Conservation (phyloP, 2,329 filamentous ascomycete genomes). For the Ilyonectria destructans region DNA sequence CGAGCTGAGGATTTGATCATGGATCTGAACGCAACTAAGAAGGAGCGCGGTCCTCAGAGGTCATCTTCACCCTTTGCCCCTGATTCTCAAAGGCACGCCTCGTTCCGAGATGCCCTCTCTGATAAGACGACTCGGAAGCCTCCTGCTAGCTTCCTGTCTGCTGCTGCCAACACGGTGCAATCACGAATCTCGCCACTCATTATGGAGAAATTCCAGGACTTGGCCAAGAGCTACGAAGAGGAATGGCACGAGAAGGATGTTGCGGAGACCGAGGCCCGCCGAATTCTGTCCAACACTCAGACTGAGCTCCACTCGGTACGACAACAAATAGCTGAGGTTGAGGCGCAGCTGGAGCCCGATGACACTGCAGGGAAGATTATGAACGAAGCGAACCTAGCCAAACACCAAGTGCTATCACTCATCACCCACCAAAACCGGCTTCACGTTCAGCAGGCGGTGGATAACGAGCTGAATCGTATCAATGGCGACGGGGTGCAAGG, state of each 20-base stretch:
- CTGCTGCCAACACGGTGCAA: constrained; percentile 79
- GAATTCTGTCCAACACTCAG: constrained; percentile 77
- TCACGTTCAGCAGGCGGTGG: constrained; percentile 67
- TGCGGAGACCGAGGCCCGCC: constrained; percentile 77
- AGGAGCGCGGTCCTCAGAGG: constrained; percentile 78
- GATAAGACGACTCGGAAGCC: constrained; percentile 62
- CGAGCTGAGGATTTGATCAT: constrained; percentile 90
- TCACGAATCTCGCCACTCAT: constrained; percentile 79
- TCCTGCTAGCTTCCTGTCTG: constrained; percentile 68
- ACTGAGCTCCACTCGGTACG: constrained; percentile 76
- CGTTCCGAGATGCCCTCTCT: constrained; percentile 66
- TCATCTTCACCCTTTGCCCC: constrained; percentile 83
- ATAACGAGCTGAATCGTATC: constrained; percentile 65
- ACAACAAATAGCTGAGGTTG: constrained; percentile 73
- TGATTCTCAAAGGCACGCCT: constrained; percentile 72
- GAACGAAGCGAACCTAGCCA: constrained; percentile 66
- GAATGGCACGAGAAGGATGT: constrained; percentile 83
- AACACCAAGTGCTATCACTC: constrained; percentile 66
- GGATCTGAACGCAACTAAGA: constrained; percentile 78
- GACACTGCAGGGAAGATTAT: constrained; percentile 67
- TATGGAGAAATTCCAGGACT: constrained; percentile 80
- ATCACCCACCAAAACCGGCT: constrained; percentile 69
- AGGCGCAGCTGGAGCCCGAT: constrained; percentile 70
- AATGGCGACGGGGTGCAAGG: constrained; percentile 65
- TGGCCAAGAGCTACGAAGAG: constrained; percentile 81